Evolutionary conservation across 2,329 filamentous ascomycete genomes (phyloP), one percentile per base, ranked within the genome.

Genomic region (Monilinia polystroma): DNA sequence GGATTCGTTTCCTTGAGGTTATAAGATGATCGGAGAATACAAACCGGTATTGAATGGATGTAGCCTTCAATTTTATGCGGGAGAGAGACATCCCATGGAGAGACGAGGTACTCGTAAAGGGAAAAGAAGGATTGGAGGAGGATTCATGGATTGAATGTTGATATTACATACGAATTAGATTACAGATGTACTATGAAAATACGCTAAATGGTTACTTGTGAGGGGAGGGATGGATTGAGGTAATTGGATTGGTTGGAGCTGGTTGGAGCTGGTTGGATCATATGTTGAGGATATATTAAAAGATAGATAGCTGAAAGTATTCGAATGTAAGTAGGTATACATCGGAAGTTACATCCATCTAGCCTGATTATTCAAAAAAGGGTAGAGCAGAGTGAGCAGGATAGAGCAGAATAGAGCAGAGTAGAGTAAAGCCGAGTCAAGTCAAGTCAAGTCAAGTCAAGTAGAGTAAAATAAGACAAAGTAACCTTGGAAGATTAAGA

Each of bases 41-140:
- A 60, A 29, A 60, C 20, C 45, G 58, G 58, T 55, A 64, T 64
- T 64, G 53, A 14, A 64, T 64, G 62, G 62, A 57, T 64, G 62
- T 47, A 56, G 51, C 62, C 53, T 47, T 47, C 11, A 6, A 43
- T 23, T 47, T 57, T 43, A 26, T 55, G 62, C 52, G 51, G 43
- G 60, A 16, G 49, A 32, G 51, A 63, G 52, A 64, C 51, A 55
- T 55, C 10, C 29, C 11, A 29, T 41, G 29, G 20, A 23, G 62
- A 55, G 23, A 29, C 26, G 38, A 26, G 20, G 12, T 60, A 14
- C 14, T 60, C 8, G 29, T 35, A n/a, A 60, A 60, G 57, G 29
- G 1, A 35, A 18, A 51, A 26, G 43, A 45, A 60, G 57, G 57
- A 60, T 51, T 26, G 57, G 4, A 41, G 29, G 43, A 49, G 57